Evolutionary conservation across 768 basidiomycete species (phyloP).

Genomic region (Hydnum rufescens): DNA sequence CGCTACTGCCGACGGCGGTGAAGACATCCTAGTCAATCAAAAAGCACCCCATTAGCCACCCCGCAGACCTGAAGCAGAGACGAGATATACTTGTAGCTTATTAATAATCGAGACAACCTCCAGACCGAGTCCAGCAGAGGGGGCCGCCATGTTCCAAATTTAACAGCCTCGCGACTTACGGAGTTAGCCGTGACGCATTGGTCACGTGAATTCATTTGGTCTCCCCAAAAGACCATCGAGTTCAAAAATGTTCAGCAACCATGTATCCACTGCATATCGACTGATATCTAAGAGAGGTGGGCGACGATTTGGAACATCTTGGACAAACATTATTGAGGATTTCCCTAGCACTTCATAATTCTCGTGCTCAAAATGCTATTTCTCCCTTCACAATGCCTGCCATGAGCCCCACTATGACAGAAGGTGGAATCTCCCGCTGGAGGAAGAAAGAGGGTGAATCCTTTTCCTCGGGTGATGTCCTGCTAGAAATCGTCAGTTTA

Average conservation of each 20-base stretch:
- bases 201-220: no score
- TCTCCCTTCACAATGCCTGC: constrained; percentile 81
- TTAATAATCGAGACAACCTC: constrained; percentile 70
- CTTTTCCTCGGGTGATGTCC: constrained; percentile 63
- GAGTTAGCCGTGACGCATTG: no score
- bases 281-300: no score
- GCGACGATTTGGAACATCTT: no score
- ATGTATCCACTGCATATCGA: no score
- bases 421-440: constrained; percentile 81
- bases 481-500: constrained; percentile 66
- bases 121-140: constrained; percentile 34
- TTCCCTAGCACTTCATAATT: constrained; percentile 33
- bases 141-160: neutral
- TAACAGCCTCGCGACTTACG: no score
- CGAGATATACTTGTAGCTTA: constrained; percentile 40
- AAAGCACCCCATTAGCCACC: neutral
- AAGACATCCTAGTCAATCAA: constrained; percentile 40
- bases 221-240: no score
- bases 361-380: constrained; percentile 34
- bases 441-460: constrained; percentile 72
- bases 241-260: no score
- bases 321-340: no score
- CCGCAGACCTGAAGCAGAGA: neutral
- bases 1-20: constrained; percentile 58
- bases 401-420: constrained; percentile 95